phyloP scores from a whole-genome alignment of 441 rosid species.

The Adansonia madagascariensis region DNA sequence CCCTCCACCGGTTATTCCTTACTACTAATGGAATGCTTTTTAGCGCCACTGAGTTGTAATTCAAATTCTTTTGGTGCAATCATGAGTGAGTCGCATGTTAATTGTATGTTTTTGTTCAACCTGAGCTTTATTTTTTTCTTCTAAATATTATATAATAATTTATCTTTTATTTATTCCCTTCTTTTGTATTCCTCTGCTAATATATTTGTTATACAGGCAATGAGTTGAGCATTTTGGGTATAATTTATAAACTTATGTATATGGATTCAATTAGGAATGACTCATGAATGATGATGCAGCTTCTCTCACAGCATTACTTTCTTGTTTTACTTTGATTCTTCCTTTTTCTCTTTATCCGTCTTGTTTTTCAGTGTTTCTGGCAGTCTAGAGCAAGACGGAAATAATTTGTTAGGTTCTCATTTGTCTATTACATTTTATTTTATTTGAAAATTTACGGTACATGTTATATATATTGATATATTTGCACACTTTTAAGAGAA shows the following conservation, averaged over 20 bases:
- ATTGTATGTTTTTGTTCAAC: constrained; percentile 25
- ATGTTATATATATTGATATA: too few relatives aligned
- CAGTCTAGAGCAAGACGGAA: too few relatives aligned
- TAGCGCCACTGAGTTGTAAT: constrained; percentile 13
- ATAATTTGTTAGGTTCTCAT: too few relatives aligned
- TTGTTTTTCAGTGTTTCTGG: background rate
- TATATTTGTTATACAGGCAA: background rate
- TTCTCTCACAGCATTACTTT: background rate
- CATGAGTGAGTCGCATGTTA: background rate
- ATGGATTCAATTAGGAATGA: background rate
- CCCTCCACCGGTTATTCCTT: constrained; percentile 62
- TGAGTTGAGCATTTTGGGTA: background rate
- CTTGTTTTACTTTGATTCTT: too few relatives aligned
- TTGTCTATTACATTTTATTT: too few relatives aligned
- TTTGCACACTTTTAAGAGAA: too few relatives aligned
- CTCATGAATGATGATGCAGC: background rate
- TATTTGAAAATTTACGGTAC: too few relatives aligned
- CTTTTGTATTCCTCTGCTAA: background rate
- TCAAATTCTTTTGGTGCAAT: constrained; percentile 29
- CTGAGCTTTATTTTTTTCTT: background rate
- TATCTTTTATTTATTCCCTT: background rate
- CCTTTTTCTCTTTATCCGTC: background rate
- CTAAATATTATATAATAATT: background rate
- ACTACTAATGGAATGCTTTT: constrained; percentile 40
- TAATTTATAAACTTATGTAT: background rate